A percentile compares a stretch with the other conserved stretches of the same genome.
phyloP scores from a whole-genome alignment of 1,284 basidiomycete species.

The Ustilago shanxiensis region DNA sequence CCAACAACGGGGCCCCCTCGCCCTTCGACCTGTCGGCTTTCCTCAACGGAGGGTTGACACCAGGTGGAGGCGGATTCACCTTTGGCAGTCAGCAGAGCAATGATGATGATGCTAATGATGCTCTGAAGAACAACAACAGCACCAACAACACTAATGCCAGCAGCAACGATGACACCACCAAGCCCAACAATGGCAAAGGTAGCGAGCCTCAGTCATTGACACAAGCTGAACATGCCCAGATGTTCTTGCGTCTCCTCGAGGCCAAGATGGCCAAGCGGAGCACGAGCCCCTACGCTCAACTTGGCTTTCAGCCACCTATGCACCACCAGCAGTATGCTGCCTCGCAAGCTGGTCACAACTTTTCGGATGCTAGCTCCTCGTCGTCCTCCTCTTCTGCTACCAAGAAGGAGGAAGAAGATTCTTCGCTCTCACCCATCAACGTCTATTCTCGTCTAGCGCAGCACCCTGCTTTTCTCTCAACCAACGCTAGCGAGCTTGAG shows the following conservation, averaged over 20 bases:
- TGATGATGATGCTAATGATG: constrained; percentile 15
- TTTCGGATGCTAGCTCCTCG: constrained; percentile 30
- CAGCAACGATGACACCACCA: constrained; percentile 9
- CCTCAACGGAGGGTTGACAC: constrained; percentile 59
- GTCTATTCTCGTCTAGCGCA: constrained; percentile 59
- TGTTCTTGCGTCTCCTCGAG: constrained; percentile 57
- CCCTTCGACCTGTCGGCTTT: constrained; percentile 64
- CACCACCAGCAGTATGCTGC: constrained; percentile 37
- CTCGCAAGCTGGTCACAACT: constrained; percentile 31
- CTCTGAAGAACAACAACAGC: constrained; percentile 17
- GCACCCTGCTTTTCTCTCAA: constrained; percentile 62
- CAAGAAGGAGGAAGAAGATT: constrained; percentile 29
- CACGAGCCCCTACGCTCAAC: constrained; percentile 51
- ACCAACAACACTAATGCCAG: constrained; percentile 1
- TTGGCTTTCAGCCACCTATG: constrained; percentile 59
- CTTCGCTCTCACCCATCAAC: constrained; percentile 55
- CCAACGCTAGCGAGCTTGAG: constrained; percentile 59
- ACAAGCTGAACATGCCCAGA: constrained; percentile 55
- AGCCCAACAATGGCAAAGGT: constrained; percentile 29
- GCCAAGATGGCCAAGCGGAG: constrained; percentile 52
- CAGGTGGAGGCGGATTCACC: constrained; percentile 50
- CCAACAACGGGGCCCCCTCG: constrained; percentile 42
- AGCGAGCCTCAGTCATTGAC: constrained; percentile 29
- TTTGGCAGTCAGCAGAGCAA: constrained; percentile 39
- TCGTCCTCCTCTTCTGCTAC: constrained; percentile 23